Conservation (phyloP, 2,329 filamentous ascomycete genomes). For the Rachicladosporium sp. region DNA sequence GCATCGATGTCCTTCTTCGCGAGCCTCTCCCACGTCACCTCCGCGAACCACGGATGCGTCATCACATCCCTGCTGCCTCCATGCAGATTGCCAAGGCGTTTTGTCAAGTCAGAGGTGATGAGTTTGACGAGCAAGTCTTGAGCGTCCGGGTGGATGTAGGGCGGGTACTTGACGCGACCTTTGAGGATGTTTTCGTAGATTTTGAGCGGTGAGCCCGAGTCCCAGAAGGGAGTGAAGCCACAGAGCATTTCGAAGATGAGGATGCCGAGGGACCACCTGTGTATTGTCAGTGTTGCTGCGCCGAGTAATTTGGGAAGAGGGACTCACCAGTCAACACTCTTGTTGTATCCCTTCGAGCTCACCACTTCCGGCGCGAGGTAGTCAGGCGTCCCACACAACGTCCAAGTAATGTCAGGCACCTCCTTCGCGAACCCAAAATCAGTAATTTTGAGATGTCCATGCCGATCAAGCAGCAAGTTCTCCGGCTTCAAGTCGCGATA, state of each 20-base stretch:
- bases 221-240: conserved; percentile 98
- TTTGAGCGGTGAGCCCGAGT: conserved; percentile 93
- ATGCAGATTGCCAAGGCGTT: conserved; percentile 86
- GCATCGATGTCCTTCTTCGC: conserved; percentile 95
- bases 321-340: conserved; percentile 92
- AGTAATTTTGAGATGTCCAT: conserved; percentile 70
- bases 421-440: conserved; percentile 98
- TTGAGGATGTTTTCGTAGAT: conserved; percentile 99
- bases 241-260: conserved; percentile 99
- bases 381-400: conserved; percentile 90
- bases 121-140: conserved; percentile 84
- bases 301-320: not conserved
- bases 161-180: conserved; percentile 90
- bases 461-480: conserved; percentile 64
- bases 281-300: not conserved
- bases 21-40: conserved; percentile 94
- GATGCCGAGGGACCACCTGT: conserved; percentile 95
- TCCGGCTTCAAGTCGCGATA: conserved; percentile 96
- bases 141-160: conserved; percentile 88
- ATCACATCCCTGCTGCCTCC: conserved; percentile 87
- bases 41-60: conserved; percentile 88
- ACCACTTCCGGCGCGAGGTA: conserved; percentile 96
- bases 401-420: conserved; percentile 98
- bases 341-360: conserved; percentile 99
- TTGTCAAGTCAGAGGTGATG: conserved; percentile 90